Evolutionary conservation across 2,329 filamentous ascomycete species (phyloP), one percentile per base, ranked within the genome.

Genomic region (Xylariales sp.): DNA sequence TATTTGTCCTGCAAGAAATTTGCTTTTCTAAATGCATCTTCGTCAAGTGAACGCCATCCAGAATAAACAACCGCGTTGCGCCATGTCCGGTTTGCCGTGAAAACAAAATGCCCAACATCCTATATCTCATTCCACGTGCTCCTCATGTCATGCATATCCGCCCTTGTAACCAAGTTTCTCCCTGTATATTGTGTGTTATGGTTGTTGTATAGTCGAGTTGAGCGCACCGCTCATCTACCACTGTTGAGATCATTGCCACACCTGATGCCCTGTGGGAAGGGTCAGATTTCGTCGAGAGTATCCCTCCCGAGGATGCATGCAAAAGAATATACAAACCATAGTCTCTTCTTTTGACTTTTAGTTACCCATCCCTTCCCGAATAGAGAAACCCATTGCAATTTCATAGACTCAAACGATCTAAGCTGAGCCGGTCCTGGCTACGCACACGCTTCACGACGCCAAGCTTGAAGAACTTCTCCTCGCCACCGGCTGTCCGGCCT

Each of bases 391-490:
- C 3, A 14, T 8, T 59, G 88, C 82, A 94, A 94, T 80, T 59
- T 88, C 82, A 94, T 80, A 94, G 83, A 76, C 91, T 94, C 78
- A 94, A 79, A 63, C 90, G 86, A 80, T 94, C 92, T 65, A 93
- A 80, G 73, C 91, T 94, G 74, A 94, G 79, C 49, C 91, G 85
- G 77, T 94, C 92, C 62, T 90, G 89, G 78, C 92, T 94, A 75
- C 89, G 84, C 65, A 92, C 89, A 63, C 91, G 83, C 77, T 89
- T 87, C 56, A 94, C 89, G 71, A 94, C 91, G 50, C 91, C 91
- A 52, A 94, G 81, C 81, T 93, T 93, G 79, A 94, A 94, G 81
- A 93, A 94, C 75, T 88, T 87, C 78, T 94, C 92, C 75, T 94
- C 92, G n/a, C 92, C 92, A 1, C 82, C 85, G 0, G 91, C 91